Evolutionary conservation across 441 rosid genomes (phyloP).

Genomic region (Lagerstroemia fauriei): DNA sequence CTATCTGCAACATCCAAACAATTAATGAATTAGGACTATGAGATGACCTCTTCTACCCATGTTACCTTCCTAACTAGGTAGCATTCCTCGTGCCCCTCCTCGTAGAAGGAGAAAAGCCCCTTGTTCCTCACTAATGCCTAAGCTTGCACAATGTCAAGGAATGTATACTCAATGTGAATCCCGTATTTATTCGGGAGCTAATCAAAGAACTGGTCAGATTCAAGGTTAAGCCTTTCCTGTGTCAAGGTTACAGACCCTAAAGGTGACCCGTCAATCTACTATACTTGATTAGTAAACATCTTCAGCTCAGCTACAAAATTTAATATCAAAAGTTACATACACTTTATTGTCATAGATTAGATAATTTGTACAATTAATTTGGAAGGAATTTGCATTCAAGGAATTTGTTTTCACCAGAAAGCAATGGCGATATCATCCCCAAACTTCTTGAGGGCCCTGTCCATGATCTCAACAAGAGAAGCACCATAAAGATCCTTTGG

Average conservation of each 20-base stretch:
- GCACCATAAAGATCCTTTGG: slow-evolving; percentile 56
- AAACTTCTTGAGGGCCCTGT: slow-evolving; percentile 72
- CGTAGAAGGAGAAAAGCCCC: slow-evolving; percentile 87
- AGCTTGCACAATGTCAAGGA: slow-evolving; percentile 90
- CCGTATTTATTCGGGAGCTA: slow-evolving; percentile 71
- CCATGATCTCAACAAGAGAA: slow-evolving; percentile 78
- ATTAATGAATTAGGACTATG: too few species aligned
- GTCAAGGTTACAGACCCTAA: slow-evolving; percentile 82
- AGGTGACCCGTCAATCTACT: slow-evolving; percentile 77
- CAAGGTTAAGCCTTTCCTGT: slow-evolving; percentile 91
- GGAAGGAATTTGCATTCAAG: background rate
- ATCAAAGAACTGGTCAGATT: slow-evolving; percentile 68
- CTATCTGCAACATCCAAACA: too few species aligned
- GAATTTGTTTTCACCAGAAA: slow-evolving; percentile 56
- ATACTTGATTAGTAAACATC: slow-evolving; percentile 83
- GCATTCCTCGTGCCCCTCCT: slow-evolving; percentile 94
- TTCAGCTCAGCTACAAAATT: slow-evolving; percentile 75
- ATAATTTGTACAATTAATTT: background rate
- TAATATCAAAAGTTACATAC: too few species aligned
- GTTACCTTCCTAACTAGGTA: slow-evolving; percentile 83
- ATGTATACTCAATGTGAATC: slow-evolving; percentile 82
- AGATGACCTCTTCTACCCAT: too few species aligned
- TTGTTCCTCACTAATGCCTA: slow-evolving; percentile 81
- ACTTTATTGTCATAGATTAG: too few species aligned
- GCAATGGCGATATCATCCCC: slow-evolving; percentile 89